Evolutionary conservation across 768 basidiomycete species (phyloP), one percentile per base, ranked within the genome.

Genomic region (Termitomyces sp.): DNA sequence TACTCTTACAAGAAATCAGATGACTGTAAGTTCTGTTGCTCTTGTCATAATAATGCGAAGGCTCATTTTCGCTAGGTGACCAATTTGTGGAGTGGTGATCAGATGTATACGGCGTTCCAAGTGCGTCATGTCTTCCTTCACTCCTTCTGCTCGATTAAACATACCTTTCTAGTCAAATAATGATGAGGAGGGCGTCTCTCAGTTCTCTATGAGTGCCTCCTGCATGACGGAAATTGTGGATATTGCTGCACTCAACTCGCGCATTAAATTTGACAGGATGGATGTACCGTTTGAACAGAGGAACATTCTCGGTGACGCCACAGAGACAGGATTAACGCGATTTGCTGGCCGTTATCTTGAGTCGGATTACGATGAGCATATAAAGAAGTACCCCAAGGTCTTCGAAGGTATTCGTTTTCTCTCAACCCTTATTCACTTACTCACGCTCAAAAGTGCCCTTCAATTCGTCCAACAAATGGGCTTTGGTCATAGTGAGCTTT

Each of bases 381-480:
- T 78, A 63, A 78, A 77, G 68, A 69, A 67, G 21, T 72, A 77
- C 61, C 75, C 81, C 7, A 86, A 86, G 61, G 81, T 82, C n/a
- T 88, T 88, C 59, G 85, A 87, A 72, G 71, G 76, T 74, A 53
- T 21, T 63, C 56, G 19, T 14, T 31, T n/a, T 44, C 41, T 5
- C 12, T 54, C 4, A 31, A 11, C 10, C 27, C 5, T 16, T 41
- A 11, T 25, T 10, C 14, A 10, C 19, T 12, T 31, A 31, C 34
- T 38, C 25, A 31, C 11, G 17, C 34, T 17, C 23, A 16, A 49
- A 53, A 77, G 84, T 88, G 14, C 86, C 86, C 31, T 88, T 88
- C 73, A 88, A 88, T 65, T 84, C 85, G 10, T 82, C 80, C 17
- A 87, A 87, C 66, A 88, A 88, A 72, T 88, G 86, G 86, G 85